These are phyloP conservation scores for Geotrichum cucujoidarum DNA, from an alignment of 1,139 yeast species.

Conservation along the genomic window DNA sequence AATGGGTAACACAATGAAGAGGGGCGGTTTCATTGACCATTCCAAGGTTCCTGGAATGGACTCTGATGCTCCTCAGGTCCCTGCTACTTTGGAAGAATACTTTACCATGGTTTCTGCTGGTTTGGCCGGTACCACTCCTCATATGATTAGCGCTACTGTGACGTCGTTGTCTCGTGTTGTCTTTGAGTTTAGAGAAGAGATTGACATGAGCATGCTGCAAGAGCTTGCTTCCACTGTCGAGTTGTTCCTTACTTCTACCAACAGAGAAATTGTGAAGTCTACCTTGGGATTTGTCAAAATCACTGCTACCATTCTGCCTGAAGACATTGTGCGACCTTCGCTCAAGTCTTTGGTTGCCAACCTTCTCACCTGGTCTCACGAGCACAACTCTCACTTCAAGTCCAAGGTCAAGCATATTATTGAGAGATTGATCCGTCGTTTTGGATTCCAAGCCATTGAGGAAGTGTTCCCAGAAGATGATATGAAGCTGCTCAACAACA, in stretches of 20 bases:
- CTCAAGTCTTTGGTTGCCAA: conserved; percentile 62
- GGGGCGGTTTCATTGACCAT: conserved; percentile 66
- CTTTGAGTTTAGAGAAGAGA: conserved; percentile 72
- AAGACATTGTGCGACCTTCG: conserved; percentile 64
- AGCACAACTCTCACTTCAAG: conserved; percentile 91
- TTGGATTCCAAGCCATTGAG: conserved; percentile 78
- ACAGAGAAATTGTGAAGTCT: conserved; percentile 88
- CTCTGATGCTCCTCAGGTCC: conserved; percentile 51
- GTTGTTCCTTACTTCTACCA: conserved; percentile 81
- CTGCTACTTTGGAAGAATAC: conserved; percentile 71
- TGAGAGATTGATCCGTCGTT: conserved; percentile 84
- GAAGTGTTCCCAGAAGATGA: conserved; percentile 85
- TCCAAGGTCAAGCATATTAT: conserved; percentile 86
- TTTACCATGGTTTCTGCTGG: conserved; percentile 96
- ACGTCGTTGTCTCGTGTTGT: conserved; percentile 84
- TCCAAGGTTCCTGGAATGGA: conserved; percentile 63
- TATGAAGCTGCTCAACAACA: conserved; percentile 71
- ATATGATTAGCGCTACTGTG: conserved; percentile 93
- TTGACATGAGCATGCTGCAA: conserved; percentile 51
- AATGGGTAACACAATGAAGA: conserved; percentile 74
- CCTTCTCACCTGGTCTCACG: conserved; percentile 89
- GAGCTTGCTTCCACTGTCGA: conserved; percentile 88
- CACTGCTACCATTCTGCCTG: conserved; percentile 79
- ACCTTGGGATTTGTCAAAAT: conserved; percentile 94
- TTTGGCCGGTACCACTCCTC: conserved; percentile 86